phyloP scores from a whole-genome alignment of 495 filamentous ascomycete genomes.

The Penicillium canariense region DNA sequence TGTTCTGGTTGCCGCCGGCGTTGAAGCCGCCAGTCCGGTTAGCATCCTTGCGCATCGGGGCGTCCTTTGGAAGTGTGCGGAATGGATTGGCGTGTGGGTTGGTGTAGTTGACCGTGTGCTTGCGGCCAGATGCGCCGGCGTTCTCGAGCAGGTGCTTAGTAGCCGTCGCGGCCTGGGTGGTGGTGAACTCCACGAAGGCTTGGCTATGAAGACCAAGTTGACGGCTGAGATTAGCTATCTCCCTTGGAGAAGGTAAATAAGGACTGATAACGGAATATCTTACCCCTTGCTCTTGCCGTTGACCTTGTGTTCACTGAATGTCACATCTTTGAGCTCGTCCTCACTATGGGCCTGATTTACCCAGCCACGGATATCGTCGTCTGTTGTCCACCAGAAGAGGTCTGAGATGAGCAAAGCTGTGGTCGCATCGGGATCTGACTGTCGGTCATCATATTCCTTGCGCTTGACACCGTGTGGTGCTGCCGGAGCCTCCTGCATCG shows the following conservation, averaged over 20 bases:
- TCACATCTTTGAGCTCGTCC: constrained; percentile 84
- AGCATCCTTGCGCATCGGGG: constrained; percentile 66
- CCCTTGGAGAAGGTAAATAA: neutral
- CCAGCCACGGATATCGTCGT: constrained; percentile 93
- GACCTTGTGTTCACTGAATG: constrained; percentile 96
- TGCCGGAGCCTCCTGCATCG: constrained; percentile 18
- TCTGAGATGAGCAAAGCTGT: constrained; percentile 82
- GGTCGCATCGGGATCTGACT: constrained; percentile 77
- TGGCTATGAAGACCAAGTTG: constrained; percentile 59
- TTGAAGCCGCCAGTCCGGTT: constrained; percentile 38
- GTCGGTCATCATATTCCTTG: constrained; percentile 72
- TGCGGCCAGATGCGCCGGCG: constrained; percentile 59
- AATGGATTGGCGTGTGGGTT: constrained; percentile 81
- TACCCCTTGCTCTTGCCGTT: constrained; percentile 99
- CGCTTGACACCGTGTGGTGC: constrained; percentile 71
- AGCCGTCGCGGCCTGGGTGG: constrained; percentile 81
- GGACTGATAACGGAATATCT: constrained; percentile 18
- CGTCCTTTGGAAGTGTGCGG: constrained; percentile 87
- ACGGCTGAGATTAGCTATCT: neutral
- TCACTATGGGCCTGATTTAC: constrained; percentile 71
- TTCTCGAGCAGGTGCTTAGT: constrained; percentile 78
- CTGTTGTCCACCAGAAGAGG: constrained; percentile 93
- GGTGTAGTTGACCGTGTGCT: constrained; percentile 71
- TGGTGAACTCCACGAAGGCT: constrained; percentile 84
- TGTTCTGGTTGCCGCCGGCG: constrained; percentile 18